Conservation (phyloP, 306 rosid genomes). For the Hippophae tibetana region DNA sequence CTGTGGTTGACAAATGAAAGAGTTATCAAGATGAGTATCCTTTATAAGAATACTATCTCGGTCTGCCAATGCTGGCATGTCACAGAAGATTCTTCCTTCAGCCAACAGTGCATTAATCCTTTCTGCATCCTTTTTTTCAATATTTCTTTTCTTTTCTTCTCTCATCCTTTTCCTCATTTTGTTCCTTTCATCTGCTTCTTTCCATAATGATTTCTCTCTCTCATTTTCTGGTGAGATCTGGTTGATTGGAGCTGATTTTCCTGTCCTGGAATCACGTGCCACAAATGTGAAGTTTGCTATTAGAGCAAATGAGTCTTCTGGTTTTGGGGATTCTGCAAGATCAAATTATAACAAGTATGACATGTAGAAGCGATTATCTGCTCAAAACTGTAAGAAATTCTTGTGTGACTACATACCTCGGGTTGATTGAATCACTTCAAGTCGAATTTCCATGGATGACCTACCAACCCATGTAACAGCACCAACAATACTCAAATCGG, state of each 20-base stretch:
- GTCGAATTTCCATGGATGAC: slow-evolving; percentile 77
- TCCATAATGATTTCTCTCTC: slow-evolving; percentile 55
- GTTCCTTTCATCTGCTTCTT: slow-evolving; percentile 71
- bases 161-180: slow-evolving; percentile 44
- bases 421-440: slow-evolving; percentile 45
- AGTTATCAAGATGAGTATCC: slow-evolving; percentile 64
- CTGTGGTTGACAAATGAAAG: slow-evolving; percentile 88
- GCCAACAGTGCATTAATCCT: slow-evolving; percentile 56
- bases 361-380: slow-evolving; percentile 3
- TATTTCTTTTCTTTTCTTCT: slow-evolving; percentile 27
- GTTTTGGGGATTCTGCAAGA: slow-evolving; percentile 26
- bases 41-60: slow-evolving; percentile 69
- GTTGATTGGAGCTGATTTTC: slow-evolving; percentile 59
- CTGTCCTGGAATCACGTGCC: slow-evolving; percentile 65
- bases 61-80: slow-evolving; percentile 87
- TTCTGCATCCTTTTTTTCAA: slow-evolving; percentile 23
- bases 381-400: slow-evolving; percentile 9
- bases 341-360: slow-evolving; percentile 12
- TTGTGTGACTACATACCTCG: slow-evolving; percentile 23
- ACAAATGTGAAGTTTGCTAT: slow-evolving; percentile 80
- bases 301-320: slow-evolving; percentile 43
- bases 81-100: slow-evolving; percentile 62
- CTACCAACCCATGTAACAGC: slow-evolving; percentile 88
- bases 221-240: slow-evolving; percentile 54
- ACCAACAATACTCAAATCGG: slow-evolving; percentile 51